Percentiles rank a stretch among this genome's conserved stretches.
phyloP scores from a whole-genome alignment of 441 rosid genomes.

The Adansonia grandidieri region DNA sequence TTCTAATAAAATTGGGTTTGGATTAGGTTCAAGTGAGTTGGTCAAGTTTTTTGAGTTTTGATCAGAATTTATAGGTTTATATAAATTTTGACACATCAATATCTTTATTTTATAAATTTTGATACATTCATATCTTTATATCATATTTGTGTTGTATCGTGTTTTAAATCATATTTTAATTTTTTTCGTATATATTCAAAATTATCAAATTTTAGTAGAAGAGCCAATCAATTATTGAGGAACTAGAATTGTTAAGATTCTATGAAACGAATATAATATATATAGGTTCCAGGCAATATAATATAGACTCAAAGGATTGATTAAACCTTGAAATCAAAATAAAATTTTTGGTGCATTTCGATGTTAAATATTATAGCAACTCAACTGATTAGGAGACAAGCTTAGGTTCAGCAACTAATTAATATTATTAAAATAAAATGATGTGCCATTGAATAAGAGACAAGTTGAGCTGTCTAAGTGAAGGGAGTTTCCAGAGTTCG shows the following conservation, averaged over 20 bases:
- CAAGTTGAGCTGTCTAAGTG: conserved; percentile 10
- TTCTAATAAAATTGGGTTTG: neutral
- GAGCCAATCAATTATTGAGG: neutral
- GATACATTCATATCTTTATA: no score
- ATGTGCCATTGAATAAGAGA: conserved; percentile 15
- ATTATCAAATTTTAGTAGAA: no score
- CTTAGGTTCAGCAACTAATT: neutral
- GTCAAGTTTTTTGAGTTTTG: no score
- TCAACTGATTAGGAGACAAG: neutral
- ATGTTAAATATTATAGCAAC: neutral
- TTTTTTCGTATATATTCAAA: no score
- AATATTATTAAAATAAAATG: neutral
- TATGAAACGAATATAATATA: neutral
- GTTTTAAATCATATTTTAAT: no score
- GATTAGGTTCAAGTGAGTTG: neutral
- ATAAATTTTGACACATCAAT: no score
- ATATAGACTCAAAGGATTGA: neutral
- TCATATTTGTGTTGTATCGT: no score
- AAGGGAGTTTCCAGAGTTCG: neutral
- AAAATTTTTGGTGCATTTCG: neutral
- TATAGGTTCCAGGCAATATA: neutral
- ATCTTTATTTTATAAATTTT: no score
- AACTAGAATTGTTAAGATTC: neutral
- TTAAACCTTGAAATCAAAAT: neutral
- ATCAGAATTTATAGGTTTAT: no score